These are phyloP conservation scores for Hemileia vastatrix DNA, from an alignment of 1,284 basidiomycete genomes.

Conservation along the genomic window DNA sequence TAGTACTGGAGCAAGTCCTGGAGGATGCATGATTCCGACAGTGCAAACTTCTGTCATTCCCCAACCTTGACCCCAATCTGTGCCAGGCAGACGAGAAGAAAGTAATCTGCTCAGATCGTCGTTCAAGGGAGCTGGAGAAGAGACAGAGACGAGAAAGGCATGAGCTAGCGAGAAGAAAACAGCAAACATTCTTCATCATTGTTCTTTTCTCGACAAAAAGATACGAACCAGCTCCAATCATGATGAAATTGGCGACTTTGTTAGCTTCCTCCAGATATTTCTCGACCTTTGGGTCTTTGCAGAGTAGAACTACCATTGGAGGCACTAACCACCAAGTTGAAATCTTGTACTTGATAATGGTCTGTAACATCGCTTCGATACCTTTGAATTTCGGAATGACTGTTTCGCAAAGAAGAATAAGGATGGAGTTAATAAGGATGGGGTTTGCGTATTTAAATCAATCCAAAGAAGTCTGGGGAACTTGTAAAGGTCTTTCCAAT, in stretches of 20 bases:
- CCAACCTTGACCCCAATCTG: slow-evolving; percentile 36
- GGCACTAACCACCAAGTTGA: too few species aligned
- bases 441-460: too few species aligned
- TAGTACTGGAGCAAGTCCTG: slow-evolving; percentile 9
- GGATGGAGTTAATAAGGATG: too few species aligned
- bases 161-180: not conserved
- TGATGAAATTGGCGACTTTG: slow-evolving; percentile 28
- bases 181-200: too few species aligned
- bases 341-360: too few species aligned
- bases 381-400: too few species aligned
- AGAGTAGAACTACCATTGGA: too few species aligned
- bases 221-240: slow-evolving; percentile 31
- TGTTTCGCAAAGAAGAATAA: too few species aligned
- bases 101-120: slow-evolving; percentile 38
- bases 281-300: slow-evolving; percentile 22
- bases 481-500: not conserved
- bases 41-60: slow-evolving; percentile 19
- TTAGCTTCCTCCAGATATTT: slow-evolving; percentile 27
- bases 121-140: slow-evolving; percentile 25
- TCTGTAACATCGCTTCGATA: too few species aligned
- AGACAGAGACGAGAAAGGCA: not conserved
- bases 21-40: slow-evolving; percentile 8
- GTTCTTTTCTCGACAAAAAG: too few species aligned
- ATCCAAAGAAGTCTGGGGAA: not conserved
- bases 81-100: slow-evolving; percentile 26